phyloP scores from a whole-genome alignment of 1,284 basidiomycete species.

The Fomitopsis schrenkii region DNA sequence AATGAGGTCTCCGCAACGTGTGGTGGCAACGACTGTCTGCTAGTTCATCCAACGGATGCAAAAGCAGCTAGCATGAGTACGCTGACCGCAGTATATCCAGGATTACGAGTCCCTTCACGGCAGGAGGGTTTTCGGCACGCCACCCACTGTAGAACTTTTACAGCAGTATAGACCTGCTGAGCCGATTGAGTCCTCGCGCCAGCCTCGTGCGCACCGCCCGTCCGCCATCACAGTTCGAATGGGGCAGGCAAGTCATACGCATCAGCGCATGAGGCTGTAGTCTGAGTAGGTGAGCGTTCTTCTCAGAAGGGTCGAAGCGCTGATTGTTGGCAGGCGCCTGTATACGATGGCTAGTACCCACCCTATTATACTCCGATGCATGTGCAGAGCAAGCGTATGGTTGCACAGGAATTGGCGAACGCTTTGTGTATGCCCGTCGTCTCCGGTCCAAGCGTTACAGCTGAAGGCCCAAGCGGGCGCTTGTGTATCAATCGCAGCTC shows the following conservation, averaged over 20 bases:
- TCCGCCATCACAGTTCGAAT: not conserved
- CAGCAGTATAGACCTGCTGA: not conserved
- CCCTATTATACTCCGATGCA: not conserved
- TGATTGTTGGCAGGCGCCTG: not conserved
- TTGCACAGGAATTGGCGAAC: not conserved
- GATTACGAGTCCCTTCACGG: not conserved
- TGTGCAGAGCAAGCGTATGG: not conserved
- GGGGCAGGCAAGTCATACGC: not conserved
- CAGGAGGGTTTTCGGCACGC: not conserved
- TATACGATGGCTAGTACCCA: not conserved
- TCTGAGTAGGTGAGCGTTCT: not conserved
- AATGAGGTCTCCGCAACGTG: no score
- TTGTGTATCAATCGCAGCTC: not conserved
- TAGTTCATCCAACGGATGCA: not conserved
- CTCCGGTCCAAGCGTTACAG: not conserved
- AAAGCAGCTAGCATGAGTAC: not conserved
- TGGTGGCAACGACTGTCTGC: no score
- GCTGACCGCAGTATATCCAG: not conserved
- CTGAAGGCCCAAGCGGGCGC: not conserved
- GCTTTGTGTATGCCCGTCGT: not conserved
- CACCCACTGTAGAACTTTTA: not conserved
- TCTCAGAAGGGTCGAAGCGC: not conserved
- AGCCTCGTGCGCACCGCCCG: not conserved
- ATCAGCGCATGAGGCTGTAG: not conserved
- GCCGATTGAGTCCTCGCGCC: not conserved